phyloP scores from a whole-genome alignment of 2,329 filamentous ascomycete genomes.

The Phyllosticta citrichinensis region DNA sequence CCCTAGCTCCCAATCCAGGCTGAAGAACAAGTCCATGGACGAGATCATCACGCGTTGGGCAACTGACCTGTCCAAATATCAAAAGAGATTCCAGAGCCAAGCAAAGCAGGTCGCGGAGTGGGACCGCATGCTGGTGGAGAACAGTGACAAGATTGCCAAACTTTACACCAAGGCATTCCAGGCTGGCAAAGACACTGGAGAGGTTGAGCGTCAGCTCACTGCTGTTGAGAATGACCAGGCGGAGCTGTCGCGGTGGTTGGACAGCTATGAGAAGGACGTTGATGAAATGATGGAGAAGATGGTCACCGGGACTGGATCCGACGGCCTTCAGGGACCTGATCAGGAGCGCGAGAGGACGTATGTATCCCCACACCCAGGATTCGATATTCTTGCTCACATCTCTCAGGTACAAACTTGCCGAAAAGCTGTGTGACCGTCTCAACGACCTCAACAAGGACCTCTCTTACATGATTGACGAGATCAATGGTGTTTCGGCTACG shows the following conservation, averaged over 20 bases:
- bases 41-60: slow-evolving; percentile 98
- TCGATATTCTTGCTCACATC: slow-evolving; percentile 16
- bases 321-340: slow-evolving; percentile 76
- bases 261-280: slow-evolving; percentile 84
- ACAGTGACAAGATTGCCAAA: slow-evolving; percentile 89
- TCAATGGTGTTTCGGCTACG: slow-evolving; percentile 84
- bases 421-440: slow-evolving; percentile 81
- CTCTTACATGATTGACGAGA: slow-evolving; percentile 94
- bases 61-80: slow-evolving; percentile 87
- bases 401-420: slow-evolving; percentile 70
- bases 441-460: slow-evolving; percentile 92
- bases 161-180: slow-evolving; percentile 87
- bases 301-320: slow-evolving; percentile 44
- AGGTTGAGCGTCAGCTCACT: slow-evolving; percentile 85
- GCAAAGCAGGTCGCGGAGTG: slow-evolving; percentile 78
- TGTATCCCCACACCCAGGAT: slow-evolving; percentile 19
- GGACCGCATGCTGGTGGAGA: slow-evolving; percentile 88
- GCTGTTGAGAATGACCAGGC: slow-evolving; percentile 88
- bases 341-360: slow-evolving; percentile 90
- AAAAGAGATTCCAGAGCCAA: slow-evolving; percentile 90
- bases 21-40: slow-evolving; percentile 99
- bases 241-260: slow-evolving; percentile 78
- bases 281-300: slow-evolving; percentile 70
- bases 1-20: slow-evolving; percentile 69
- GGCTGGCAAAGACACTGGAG: slow-evolving; percentile 81